Conservation (phyloP, 1,139 yeast species). For the Saccharomyces hybrid region DNA sequence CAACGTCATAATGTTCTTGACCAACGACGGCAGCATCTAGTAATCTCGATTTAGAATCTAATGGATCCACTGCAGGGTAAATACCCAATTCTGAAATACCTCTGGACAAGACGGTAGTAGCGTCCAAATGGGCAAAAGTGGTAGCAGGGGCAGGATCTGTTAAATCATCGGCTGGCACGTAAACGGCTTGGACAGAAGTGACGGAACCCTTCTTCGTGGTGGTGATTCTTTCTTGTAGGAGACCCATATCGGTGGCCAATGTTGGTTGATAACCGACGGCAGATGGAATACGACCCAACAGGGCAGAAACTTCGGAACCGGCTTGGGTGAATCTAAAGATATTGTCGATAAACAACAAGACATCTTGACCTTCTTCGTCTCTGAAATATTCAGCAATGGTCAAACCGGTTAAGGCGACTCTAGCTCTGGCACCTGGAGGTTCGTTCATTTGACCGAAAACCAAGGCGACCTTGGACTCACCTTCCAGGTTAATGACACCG, state of each 20-base stretch:
- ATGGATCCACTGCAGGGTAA: conserved; percentile 99
- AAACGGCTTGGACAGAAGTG: conserved; percentile 99
- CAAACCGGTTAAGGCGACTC: conserved; percentile 99
- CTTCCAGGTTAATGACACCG: conserved; percentile 98
- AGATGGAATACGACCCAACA: conserved; percentile 99
- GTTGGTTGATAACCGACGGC: conserved; percentile 99
- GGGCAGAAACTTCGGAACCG: conserved; percentile 99
- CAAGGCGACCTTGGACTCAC: conserved; percentile 98
- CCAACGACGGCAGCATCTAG: conserved; percentile 96
- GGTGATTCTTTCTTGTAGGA: conserved; percentile 99
- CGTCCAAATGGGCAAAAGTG: conserved; percentile 99
- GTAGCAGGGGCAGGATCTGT: conserved; percentile 99
- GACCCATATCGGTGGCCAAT: conserved; percentile 99
- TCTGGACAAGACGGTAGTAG: conserved; percentile 99
- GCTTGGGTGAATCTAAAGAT: conserved; percentile 99
- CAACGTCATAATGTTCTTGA: conserved; percentile 96
- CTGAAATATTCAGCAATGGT: conserved; percentile 99
- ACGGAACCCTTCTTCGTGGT: conserved; percentile 99
- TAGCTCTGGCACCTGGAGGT: conserved; percentile 99
- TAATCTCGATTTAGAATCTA: conserved; percentile 98
- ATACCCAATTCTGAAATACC: conserved; percentile 99
- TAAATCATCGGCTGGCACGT: conserved; percentile 99
- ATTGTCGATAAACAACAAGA: conserved; percentile 97
- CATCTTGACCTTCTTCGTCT: conserved; percentile 99
- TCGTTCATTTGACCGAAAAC: conserved; percentile 99